Percentiles rank a stretch among this genome's conserved stretches.
Conservation (phyloP, 2,329 filamentous ascomycete species). For the Exophiala oligosperma region DNA sequence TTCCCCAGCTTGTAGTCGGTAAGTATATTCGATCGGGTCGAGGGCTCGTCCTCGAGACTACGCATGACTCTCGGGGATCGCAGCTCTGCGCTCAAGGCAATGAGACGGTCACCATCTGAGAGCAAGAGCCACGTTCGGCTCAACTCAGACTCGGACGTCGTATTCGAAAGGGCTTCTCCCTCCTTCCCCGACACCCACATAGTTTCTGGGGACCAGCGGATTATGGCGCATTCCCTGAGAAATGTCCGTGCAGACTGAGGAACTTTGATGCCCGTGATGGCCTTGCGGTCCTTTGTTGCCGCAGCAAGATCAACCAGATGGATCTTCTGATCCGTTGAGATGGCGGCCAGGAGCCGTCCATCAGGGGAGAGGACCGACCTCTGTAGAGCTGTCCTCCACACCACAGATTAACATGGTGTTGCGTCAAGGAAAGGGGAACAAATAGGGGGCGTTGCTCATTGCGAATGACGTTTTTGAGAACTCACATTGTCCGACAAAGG, state of each 20-base stretch:
- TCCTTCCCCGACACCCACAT: background rate
- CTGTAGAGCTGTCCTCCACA: conserved; percentile 13
- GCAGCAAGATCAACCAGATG: conserved; percentile 16
- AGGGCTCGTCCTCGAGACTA: background rate
- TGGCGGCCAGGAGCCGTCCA: conserved; percentile 15
- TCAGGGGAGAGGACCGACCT: conserved; percentile 21
- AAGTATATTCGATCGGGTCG: conserved; percentile 17
- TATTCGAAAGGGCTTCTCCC: conserved; percentile 6
- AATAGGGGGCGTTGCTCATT: too few species aligned
- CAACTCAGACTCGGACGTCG: conserved; percentile 11
- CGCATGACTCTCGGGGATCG: conserved; percentile 6
- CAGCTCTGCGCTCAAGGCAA: conserved; percentile 22
- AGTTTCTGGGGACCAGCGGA: conserved; percentile 24
- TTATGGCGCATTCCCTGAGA: conserved; percentile 12
- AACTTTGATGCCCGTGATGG: conserved; percentile 14
- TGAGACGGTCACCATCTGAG: conserved; percentile 15
- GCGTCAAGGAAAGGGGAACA: too few species aligned
- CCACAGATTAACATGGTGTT: conserved; percentile 9
- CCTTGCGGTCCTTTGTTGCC: conserved; percentile 8
- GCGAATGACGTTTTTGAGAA: too few species aligned
- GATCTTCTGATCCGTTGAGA: conserved; percentile 17
- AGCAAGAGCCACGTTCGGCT: conserved; percentile 21
- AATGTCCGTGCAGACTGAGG: conserved; percentile 3
- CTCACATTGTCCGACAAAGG: too few species aligned
- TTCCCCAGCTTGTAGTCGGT: conserved; percentile 24